Base-by-base conservation (phyloP, 1,284 basidiomycete species). In the Ceratobasidium sp. region DNA sequence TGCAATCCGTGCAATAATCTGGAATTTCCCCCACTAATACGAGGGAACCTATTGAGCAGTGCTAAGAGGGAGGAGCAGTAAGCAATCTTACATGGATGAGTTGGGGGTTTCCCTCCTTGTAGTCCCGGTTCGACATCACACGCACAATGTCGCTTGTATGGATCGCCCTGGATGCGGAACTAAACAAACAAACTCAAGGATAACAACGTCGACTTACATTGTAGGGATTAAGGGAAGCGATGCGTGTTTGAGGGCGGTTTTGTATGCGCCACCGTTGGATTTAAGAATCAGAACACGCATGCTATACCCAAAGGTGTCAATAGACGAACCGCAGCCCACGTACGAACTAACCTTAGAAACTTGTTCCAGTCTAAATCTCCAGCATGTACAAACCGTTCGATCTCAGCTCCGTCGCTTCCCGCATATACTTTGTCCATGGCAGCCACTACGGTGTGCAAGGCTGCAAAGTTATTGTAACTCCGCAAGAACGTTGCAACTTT, bases 141-240 rank as follows among this genome's bases (percentile, higher is more conserved):
- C 87, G 87, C 65, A 92, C 89, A 50, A 93, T 84, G 79, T 93
- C 91, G 32, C 89, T 90, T 77, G 92, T 87, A 74, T 93, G 92
- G 23, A 93, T 89, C 78, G 93, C 91, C 79, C 92, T 93, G 77
- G 23, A 72, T 34, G 21, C 50, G 69, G n/a, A n/a, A 53, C 75
- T 50, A 72, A 70, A 71, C 32, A 39, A 32, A n/a, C n/a, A 41
- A 28, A 36, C n/a, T 48, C 43, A 26, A 28, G 26, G 10, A 32
- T 34, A 23, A 48, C 8, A n/a, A n/a, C 3, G 1, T 10, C n/a
- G 9, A 82, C 85, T 79, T 77, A 92, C 91, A 93, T 80, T n/a
- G 92, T 91, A 72, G 91, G 91, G 73, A 93, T 92, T 75, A 90
- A 91, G 26, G 90, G 86, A 18, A 91, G 91, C 78, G 89, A 91